Conservation (phyloP, 805 yeast species). For the Wilhelminamyces savonicus region DNA sequence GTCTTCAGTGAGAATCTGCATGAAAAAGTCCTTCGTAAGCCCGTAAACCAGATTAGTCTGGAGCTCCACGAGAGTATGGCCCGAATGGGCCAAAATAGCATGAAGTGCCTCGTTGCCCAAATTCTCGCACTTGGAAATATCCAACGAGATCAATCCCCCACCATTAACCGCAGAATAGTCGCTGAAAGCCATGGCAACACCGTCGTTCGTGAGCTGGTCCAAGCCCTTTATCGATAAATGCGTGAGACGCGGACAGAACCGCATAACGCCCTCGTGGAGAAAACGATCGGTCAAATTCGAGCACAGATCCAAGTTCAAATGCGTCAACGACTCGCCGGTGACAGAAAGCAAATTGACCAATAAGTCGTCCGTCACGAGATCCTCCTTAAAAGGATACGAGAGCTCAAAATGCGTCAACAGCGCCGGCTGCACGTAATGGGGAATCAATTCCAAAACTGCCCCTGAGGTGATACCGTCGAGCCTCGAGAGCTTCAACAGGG, state of each 20-base stretch:
- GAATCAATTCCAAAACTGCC: slow-evolving; percentile 54
- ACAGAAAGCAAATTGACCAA: slow-evolving; percentile 53
- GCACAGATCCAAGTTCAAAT: slow-evolving; percentile 69
- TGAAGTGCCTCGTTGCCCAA: slow-evolving; percentile 58
- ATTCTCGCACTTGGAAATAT: slow-evolving; percentile 58
- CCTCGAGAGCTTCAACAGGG: slow-evolving; percentile 55
- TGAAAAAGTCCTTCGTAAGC: slow-evolving; percentile 46
- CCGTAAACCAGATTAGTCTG: slow-evolving; percentile 67
- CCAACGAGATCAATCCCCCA: slow-evolving; percentile 55
- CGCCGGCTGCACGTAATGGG: slow-evolving; percentile 46
- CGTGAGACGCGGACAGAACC: slow-evolving; percentile 52
- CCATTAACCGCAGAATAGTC: slow-evolving; percentile 43
- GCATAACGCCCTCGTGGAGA: slow-evolving; percentile 49
- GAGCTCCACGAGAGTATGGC: slow-evolving; percentile 59
- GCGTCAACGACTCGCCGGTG: slow-evolving; percentile 54
- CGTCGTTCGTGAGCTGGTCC: slow-evolving; percentile 65
- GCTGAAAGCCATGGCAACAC: slow-evolving; percentile 52
- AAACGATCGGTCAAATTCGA: slow-evolving; percentile 62
- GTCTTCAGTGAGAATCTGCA: slow-evolving; percentile 37
- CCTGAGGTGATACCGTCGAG: slow-evolving; percentile 65
- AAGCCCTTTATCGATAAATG: slow-evolving; percentile 52
- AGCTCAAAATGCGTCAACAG: slow-evolving; percentile 55
- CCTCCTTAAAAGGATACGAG: slow-evolving; percentile 61
- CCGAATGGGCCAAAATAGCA: slow-evolving; percentile 57
- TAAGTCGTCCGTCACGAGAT: slow-evolving; percentile 61